These are phyloP conservation scores for Bacidia gigantensis DNA, from an alignment of 495 filamentous ascomycete species.

Conservation along the genomic window DNA sequence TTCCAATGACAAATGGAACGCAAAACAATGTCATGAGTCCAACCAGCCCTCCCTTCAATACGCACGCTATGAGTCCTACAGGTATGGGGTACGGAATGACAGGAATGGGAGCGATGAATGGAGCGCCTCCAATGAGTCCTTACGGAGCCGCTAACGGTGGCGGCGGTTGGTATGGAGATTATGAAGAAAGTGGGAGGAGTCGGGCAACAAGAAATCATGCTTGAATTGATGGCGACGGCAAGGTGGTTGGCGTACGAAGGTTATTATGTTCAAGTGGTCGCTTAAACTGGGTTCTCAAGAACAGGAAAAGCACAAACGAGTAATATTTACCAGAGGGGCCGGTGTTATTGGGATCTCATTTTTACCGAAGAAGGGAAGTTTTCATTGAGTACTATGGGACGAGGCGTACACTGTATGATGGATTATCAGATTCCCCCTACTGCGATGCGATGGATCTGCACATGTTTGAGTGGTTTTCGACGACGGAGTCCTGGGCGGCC, in stretches of 20 bases:
- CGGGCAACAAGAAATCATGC: background rate
- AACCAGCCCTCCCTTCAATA: constrained; percentile 18
- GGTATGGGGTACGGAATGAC: background rate
- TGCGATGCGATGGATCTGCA: background rate
- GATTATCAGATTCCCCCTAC: background rate
- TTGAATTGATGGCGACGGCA: background rate
- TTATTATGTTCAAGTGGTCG: background rate
- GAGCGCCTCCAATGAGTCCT: background rate
- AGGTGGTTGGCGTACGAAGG: background rate
- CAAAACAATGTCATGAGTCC: constrained; percentile 26
- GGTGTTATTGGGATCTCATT: background rate
- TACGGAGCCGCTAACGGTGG: too few species aligned
- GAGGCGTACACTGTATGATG: background rate
- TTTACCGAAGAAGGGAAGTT: background rate
- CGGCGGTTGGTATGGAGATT: background rate
- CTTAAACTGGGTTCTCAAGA: background rate
- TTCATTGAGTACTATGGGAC: background rate
- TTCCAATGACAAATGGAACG: constrained; percentile 30
- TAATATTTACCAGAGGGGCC: background rate
- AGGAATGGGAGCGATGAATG: background rate
- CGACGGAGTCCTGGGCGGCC: background rate
- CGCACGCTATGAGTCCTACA: background rate
- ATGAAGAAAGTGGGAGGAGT: background rate
- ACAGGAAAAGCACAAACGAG: background rate
- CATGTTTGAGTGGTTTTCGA: background rate